Base-by-base conservation (phyloP, 129 eudicot species). In the Arctium minus region DNA sequence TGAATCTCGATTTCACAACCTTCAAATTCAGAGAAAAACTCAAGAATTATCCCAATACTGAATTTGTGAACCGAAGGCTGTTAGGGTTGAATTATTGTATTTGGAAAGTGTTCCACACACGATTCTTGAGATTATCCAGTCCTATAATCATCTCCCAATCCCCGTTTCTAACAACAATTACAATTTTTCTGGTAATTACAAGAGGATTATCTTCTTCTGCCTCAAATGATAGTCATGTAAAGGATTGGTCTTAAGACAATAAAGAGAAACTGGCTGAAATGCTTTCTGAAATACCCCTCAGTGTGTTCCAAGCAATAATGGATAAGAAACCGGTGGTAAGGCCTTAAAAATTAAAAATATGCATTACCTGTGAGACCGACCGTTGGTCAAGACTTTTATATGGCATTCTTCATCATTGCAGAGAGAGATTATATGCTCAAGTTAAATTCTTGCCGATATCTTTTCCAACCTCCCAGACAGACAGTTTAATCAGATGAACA, bases 401-500 rank as follows among this genome's bases (percentile, higher is more conserved):
- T 68, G 46, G 29, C 30, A 30, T 38, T 67, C 29, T 40, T 22
- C 27, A 22, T 22, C 27, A 22, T 22, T 22, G 27, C 22, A 22
- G 27, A 22, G 27, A 67, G 10, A 60, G 39, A 40, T 15, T 79
- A 68, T 18, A 27, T 37, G 37, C 29, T 70, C 38, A 6, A 67
- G 53, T 74, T 64, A n/a, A 73, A 39, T 74, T 72, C 65, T 70
- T 74, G 31, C 64, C 37, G 40, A 74, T 73, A 36, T 37, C 35
- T 29, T 5, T 70, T 70, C 33, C 42, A 44, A 42, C 69, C 8
- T 46, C 32, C 13, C 10, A 27, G n/a, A 77, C 27, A 22, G 27
- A 22, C 73, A 78, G 60, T 74, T 40, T 73, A 74, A 73, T 73
- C 56, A 38, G 13, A n/a, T 73, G n/a, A 35, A 38, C 72, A 62